These are phyloP conservation scores for Speleostelium caveatum DNA, from an alignment of 78 protist species.

Conservation along the genomic window DNA sequence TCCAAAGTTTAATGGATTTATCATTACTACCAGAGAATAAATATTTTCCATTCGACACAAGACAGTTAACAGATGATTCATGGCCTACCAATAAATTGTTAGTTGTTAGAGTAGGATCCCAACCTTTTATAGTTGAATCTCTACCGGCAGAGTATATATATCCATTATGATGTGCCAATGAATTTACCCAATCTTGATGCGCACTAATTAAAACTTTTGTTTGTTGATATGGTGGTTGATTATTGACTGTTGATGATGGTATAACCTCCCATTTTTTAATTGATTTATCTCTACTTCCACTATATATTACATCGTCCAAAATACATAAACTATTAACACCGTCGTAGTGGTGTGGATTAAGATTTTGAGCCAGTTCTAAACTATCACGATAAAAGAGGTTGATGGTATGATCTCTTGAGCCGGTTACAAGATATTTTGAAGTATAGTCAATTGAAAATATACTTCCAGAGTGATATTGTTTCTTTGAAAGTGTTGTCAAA, in stretches of 20 bases:
- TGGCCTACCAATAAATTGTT: conserved; percentile 28
- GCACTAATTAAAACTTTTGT: conserved; percentile 14
- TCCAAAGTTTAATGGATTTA: conserved; percentile 69
- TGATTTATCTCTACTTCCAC: conserved; percentile 53
- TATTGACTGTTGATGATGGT: background rate
- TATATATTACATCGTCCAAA: conserved; percentile 30
- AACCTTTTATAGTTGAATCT: conserved; percentile 77
- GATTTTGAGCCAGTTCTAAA: conserved; percentile 42
- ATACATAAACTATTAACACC: conserved; percentile 48
- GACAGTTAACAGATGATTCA: conserved; percentile 54
- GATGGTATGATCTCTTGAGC: conserved; percentile 51
- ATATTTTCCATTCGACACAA: conserved; percentile 17
- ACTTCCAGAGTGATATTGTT: conserved; percentile 4
- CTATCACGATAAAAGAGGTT: conserved; percentile 51
- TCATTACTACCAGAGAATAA: conserved; percentile 65
- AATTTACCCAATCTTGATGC: conserved; percentile 66
- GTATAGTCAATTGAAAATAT: conserved; percentile 32
- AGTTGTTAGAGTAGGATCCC: conserved; percentile 44
- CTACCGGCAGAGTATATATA: conserved; percentile 57
- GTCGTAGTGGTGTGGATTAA: conserved; percentile 67
- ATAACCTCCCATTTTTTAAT: conserved; percentile 53
- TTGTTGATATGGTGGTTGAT: conserved; percentile 16
- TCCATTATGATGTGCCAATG: conserved; percentile 18
- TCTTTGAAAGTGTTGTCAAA: conserved; percentile 30
- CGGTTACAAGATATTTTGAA: conserved; percentile 41